Conservation (phyloP, 768 basidiomycete species). For the Pulveroboletus sp. region DNA sequence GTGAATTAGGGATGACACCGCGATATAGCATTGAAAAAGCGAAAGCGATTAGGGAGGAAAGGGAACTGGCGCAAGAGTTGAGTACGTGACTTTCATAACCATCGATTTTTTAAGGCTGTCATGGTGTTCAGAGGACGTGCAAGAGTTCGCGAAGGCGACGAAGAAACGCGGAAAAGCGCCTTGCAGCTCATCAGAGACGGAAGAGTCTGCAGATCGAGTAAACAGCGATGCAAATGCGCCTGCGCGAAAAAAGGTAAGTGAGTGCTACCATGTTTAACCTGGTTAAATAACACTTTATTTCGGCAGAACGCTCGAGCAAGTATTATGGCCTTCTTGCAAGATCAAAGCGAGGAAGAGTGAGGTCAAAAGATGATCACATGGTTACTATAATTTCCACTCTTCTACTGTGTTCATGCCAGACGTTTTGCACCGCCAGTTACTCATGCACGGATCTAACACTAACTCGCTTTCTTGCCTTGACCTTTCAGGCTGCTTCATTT, state of each 20-base stretch:
- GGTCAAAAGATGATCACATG: too few species aligned
- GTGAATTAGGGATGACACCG: conserved; percentile 78
- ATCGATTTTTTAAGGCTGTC: not conserved
- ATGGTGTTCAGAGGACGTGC: conserved; percentile 61
- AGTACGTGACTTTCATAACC: conserved; percentile 57
- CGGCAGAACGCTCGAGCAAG: conserved; percentile 51
- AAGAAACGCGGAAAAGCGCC: conserved; percentile 28
- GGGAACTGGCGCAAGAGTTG: conserved; percentile 77
- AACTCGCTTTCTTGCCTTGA: not conserved
- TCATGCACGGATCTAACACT: not conserved
- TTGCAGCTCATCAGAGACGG: conserved; percentile 13
- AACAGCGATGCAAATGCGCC: conserved; percentile 33
- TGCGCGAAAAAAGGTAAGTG: conserved; percentile 42
- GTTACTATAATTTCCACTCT: too few species aligned
- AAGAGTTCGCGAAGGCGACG: conserved; percentile 57
- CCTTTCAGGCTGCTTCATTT: not conserved
- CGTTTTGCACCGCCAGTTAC: not conserved
- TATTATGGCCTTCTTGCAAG: conserved; percentile 69
- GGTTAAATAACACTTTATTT: not conserved
- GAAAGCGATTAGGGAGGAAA: conserved; percentile 63
- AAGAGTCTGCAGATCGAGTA: conserved; percentile 32
- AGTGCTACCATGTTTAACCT: not conserved
- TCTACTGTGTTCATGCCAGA: not conserved
- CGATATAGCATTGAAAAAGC: conserved; percentile 80
- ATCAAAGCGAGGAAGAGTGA: conserved; percentile 62